These are phyloP conservation scores for Lentinus tigrinus DNA, from an alignment of 768 basidiomycete species.

Conservation along the genomic window DNA sequence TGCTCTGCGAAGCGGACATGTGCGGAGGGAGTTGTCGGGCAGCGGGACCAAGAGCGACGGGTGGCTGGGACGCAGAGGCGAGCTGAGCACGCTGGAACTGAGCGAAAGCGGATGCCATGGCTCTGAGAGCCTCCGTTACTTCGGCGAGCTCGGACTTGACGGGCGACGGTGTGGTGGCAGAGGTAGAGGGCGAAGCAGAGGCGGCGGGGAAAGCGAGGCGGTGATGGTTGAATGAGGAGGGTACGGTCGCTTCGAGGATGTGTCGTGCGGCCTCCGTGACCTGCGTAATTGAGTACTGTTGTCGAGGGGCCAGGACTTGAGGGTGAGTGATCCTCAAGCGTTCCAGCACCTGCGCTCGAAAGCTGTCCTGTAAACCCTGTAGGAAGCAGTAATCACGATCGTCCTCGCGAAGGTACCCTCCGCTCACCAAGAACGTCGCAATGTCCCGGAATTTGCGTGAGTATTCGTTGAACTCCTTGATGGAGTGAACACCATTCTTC, in stretches of 20 bases:
- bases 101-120: neutral
- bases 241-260: slow-evolving; percentile 7
- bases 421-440: slow-evolving; percentile 19
- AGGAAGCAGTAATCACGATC: slow-evolving; percentile 27
- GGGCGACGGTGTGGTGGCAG: neutral
- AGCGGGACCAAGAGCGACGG: neutral
- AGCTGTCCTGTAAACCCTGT: slow-evolving; percentile 2
- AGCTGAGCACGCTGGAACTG: neutral
- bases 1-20: neutral
- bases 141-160: neutral
- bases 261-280: slow-evolving; percentile 23
- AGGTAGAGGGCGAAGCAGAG: neutral
- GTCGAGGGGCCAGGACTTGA: slow-evolving; percentile 23
- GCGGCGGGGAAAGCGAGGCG: neutral
- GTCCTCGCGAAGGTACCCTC: slow-evolving; percentile 12
- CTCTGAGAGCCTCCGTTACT: neutral
- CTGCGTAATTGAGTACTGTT: slow-evolving; percentile 24
- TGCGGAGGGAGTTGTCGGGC: neutral
- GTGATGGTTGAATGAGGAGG: neutral
- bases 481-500: neutral
- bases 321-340: slow-evolving; percentile 24
- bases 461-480: slow-evolving; percentile 11
- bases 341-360: neutral
- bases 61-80: neutral
- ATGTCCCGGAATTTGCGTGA: slow-evolving; percentile 23